phyloP scores from a whole-genome alignment of 805 yeast genomes.

The Hanseniaspora clermontiae region DNA sequence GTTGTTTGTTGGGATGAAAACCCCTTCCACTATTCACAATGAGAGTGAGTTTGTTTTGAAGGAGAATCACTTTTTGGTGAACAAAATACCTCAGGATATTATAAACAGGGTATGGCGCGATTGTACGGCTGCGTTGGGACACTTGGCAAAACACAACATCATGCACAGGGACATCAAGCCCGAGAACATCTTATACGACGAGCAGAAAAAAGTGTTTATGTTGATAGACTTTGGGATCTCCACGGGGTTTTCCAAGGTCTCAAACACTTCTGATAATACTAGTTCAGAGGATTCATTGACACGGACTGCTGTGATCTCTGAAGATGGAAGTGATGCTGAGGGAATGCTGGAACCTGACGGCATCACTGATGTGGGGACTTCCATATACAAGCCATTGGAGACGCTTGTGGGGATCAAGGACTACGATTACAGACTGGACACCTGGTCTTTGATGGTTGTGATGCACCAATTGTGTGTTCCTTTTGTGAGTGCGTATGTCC shows the following conservation, averaged over 20 bases:
- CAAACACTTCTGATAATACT: too few species aligned
- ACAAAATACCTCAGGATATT: slow-evolving; percentile 18
- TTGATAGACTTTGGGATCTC: slow-evolving; percentile 63
- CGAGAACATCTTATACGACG: slow-evolving; percentile 77
- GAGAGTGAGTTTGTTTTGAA: too few species aligned
- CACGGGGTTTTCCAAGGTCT: too few species aligned
- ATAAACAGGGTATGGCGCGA: slow-evolving; percentile 48
- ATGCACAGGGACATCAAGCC: slow-evolving; percentile 93
- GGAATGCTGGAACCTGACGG: too few species aligned
- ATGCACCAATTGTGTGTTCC: slow-evolving; percentile 9
- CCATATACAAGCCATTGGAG: slow-evolving; percentile 67
- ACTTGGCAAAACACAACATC: slow-evolving; percentile 72
- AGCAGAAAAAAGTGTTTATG: background rate
- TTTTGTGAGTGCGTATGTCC: background rate
- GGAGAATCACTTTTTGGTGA: slow-evolving; percentile 12
- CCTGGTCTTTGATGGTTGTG: slow-evolving; percentile 57
- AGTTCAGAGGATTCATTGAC: too few species aligned
- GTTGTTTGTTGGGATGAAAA: background rate
- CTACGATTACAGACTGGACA: slow-evolving; percentile 47
- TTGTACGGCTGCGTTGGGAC: slow-evolving; percentile 63
- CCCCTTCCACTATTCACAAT: too few species aligned
- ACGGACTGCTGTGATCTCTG: too few species aligned
- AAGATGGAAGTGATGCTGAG: too few species aligned
- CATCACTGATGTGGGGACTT: slow-evolving; percentile 47
- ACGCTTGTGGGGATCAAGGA: slow-evolving; percentile 45